phyloP scores from a whole-genome alignment of 2,329 filamentous ascomycete genomes.

The Penicillium sp. region DNA sequence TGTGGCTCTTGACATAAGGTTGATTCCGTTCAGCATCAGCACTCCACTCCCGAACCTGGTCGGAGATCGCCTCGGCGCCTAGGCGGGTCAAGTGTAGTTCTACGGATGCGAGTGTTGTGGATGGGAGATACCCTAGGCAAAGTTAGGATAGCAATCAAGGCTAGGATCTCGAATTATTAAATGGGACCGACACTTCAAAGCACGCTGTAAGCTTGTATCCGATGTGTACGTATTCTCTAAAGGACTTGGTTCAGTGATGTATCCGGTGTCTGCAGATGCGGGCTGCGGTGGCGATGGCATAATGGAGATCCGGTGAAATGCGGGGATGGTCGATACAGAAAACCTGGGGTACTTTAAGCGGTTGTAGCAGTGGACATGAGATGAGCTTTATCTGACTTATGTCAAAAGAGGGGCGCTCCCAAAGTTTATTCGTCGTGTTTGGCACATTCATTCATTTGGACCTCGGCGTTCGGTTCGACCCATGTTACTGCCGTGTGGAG shows the following conservation, averaged over 20 bases:
- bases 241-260: constrained; percentile 55
- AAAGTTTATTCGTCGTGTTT: constrained; percentile 4
- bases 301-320: background rate
- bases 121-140: constrained; percentile 41
- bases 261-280: constrained; percentile 47
- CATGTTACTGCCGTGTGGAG: constrained; percentile 13
- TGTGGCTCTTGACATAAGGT: constrained; percentile 59
- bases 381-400: background rate
- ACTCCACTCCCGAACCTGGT: constrained; percentile 29
- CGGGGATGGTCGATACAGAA: background rate
- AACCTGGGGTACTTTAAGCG: background rate
- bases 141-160: background rate
- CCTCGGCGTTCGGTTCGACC: constrained; percentile 18
- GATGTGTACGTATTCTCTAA: constrained; percentile 58
- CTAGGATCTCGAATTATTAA: background rate
- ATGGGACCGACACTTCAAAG: constrained; percentile 48
- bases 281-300: constrained; percentile 15
- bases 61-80: constrained; percentile 33
- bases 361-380: background rate
- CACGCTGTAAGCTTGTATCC: constrained; percentile 53
- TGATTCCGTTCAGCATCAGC: constrained; percentile 65
- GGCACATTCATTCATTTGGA: constrained; percentile 5
- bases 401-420: background rate
- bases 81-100: constrained; percentile 25
- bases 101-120: constrained; percentile 56